Percentiles rank a stretch among this genome's conserved stretches.
Conservation (phyloP, 2,329 filamentous ascomycete species). For the Fonsecaea pugnacius region DNA sequence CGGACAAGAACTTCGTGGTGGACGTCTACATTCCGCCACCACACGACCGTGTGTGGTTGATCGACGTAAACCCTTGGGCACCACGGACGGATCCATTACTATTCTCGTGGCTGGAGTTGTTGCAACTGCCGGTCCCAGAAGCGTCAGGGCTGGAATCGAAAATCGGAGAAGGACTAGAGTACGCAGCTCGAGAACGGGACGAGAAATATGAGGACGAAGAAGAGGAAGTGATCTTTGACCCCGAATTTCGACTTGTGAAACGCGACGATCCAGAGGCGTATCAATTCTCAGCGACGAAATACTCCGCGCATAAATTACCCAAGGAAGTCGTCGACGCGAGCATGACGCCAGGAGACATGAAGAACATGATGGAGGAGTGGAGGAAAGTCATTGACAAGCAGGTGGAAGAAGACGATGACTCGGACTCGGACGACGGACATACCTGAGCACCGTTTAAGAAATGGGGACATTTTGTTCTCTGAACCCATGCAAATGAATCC, state of each 20-base stretch:
- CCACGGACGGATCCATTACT: conserved; percentile 83
- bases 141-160: neutral
- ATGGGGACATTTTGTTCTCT: neutral
- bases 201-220: neutral
- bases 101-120: conserved; percentile 86
- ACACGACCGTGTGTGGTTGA: conserved; percentile 76
- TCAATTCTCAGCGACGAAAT: conserved; percentile 81
- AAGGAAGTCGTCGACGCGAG: conserved; percentile 82
- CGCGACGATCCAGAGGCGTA: conserved; percentile 87
- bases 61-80: conserved; percentile 97
- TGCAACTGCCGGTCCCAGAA: conserved; percentile 62
- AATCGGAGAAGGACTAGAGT: neutral
- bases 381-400: conserved; percentile 59
- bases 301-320: conserved; percentile 93
- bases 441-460: neutral
- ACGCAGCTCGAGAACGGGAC: neutral
- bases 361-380: conserved; percentile 80
- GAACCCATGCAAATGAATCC: neutral
- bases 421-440: conserved; percentile 16
- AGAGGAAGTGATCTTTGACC: conserved; percentile 56
- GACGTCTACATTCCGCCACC: conserved; percentile 86
- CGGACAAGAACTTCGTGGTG: conserved; percentile 82
- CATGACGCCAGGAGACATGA: conserved; percentile 69
- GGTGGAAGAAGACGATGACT: conserved; percentile 43
- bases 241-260: conserved; percentile 81